Evolutionary conservation across 768 basidiomycete genomes (phyloP).

Genomic region (Dictyophora rubrovolvata): DNA sequence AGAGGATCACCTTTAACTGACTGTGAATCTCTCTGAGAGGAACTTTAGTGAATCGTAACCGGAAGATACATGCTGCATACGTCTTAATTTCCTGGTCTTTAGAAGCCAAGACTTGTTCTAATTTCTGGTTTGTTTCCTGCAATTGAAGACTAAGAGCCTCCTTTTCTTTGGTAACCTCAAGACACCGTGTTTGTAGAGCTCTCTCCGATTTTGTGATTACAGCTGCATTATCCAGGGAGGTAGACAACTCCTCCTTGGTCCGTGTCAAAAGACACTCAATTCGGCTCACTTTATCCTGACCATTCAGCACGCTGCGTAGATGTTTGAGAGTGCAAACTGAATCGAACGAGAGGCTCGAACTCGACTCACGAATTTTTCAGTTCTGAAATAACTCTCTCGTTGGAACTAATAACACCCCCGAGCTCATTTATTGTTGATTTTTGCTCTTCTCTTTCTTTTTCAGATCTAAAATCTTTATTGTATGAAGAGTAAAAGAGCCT

Average conservation of each 20-base stretch:
- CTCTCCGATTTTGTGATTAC: background rate
- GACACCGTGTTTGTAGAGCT: background rate
- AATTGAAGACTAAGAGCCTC: background rate
- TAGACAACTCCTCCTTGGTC: background rate
- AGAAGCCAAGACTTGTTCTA: background rate
- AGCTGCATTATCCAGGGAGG: background rate
- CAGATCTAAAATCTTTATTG: background rate
- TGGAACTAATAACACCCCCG: background rate
- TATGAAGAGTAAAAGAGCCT: background rate
- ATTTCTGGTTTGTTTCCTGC: background rate
- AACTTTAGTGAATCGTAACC: background rate
- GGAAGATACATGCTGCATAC: background rate
- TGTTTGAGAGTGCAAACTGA: background rate
- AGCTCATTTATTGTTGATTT: background rate
- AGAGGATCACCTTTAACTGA: background rate
- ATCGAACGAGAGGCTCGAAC: no score
- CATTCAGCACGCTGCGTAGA: background rate
- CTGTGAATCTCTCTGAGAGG: background rate
- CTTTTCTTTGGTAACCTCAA: background rate
- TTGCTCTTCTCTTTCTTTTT: background rate
- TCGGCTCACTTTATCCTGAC: background rate
- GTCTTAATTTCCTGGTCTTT: background rate
- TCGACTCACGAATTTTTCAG: background rate
- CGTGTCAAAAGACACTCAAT: background rate
- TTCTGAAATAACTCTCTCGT: background rate